Conservation (phyloP, 1,139 yeast genomes). For the Candida smagusa region DNA sequence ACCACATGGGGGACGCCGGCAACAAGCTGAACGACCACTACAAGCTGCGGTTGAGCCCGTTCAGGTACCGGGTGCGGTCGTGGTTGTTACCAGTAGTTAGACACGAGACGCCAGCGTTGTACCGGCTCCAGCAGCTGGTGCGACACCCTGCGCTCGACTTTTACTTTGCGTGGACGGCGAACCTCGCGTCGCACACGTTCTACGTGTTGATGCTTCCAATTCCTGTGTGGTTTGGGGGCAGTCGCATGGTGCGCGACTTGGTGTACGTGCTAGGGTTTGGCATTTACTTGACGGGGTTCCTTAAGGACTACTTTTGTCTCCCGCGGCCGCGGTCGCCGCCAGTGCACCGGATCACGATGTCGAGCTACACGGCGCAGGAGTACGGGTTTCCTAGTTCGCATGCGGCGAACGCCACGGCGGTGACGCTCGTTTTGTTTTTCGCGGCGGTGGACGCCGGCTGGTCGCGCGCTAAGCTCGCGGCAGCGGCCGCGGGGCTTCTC, state of each 20-base stretch:
- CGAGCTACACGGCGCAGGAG: conserved; percentile 84
- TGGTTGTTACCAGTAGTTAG: conserved; percentile 57
- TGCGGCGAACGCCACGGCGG: conserved; percentile 88
- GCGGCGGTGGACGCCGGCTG: conserved; percentile 15
- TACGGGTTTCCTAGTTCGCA: conserved; percentile 96
- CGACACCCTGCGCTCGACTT: conserved; percentile 59
- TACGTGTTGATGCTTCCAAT: conserved; percentile 86
- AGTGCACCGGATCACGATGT: conserved; percentile 81
- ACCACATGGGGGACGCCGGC: conserved; percentile 59
- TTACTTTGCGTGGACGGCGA: conserved; percentile 87
- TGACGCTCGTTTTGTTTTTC: conserved; percentile 48
- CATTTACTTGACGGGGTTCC: conserved; percentile 70
- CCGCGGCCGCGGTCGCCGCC: conserved; percentile 96
- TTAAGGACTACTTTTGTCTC: conserved; percentile 82
- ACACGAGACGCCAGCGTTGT: conserved; percentile 62
- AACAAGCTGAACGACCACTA: conserved; percentile 67
- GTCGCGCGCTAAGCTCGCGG: conserved; percentile 2
- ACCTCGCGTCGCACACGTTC: conserved; percentile 89
- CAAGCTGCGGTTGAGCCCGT: conserved; percentile 51
- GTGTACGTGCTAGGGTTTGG: conserved; percentile 82
- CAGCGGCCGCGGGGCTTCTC: conserved; percentile 16
- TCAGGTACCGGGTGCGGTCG: conserved; percentile 58
- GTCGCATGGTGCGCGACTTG: conserved; percentile 60
- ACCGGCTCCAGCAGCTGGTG: conserved; percentile 50
- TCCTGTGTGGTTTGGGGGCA: conserved; percentile 80